phyloP scores from a whole-genome alignment of 345 rosid species.

The Anastatica hierochuntica region DNA sequence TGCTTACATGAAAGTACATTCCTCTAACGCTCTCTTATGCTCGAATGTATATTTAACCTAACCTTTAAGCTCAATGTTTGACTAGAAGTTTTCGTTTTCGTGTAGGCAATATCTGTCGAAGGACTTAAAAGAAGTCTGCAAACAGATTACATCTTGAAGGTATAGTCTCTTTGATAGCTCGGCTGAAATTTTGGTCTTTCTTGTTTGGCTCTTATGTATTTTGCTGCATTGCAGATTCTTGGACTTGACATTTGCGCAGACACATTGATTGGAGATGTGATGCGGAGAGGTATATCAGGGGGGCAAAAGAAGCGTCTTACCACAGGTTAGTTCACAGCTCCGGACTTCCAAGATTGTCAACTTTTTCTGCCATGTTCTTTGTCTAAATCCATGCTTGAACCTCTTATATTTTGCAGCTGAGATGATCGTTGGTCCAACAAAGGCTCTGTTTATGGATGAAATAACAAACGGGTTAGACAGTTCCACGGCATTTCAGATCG shows the following conservation, averaged over 20 bases:
- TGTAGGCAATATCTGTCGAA: conserved; percentile 56
- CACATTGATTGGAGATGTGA: conserved; percentile 57
- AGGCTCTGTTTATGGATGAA: conserved; percentile 58
- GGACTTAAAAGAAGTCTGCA: conserved; percentile 58
- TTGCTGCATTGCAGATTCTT: conserved; percentile 38
- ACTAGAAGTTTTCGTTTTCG: background rate
- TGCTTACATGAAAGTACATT: conserved; percentile 64
- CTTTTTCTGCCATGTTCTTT: conserved; percentile 5
- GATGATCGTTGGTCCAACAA: conserved; percentile 63
- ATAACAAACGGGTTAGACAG: conserved; percentile 76
- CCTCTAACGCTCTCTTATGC: background rate
- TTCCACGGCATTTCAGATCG: conserved; percentile 75
- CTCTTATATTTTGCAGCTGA: conserved; percentile 34
- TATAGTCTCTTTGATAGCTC: conserved; percentile 13
- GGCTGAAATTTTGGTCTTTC: background rate
- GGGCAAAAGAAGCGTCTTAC: conserved; percentile 81
- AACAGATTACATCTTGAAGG: conserved; percentile 81
- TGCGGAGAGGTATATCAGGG: conserved; percentile 77
- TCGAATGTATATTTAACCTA: background rate
- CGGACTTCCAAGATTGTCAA: background rate
- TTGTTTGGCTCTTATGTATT: background rate
- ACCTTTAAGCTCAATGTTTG: background rate
- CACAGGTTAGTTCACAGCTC: conserved; percentile 36
- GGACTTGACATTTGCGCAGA: conserved; percentile 70
- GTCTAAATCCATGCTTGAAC: background rate